Evolutionary conservation across 1,139 yeast genomes (phyloP), one percentile per base, ranked within the genome.

Genomic region (Magnusiomyces sp.): DNA sequence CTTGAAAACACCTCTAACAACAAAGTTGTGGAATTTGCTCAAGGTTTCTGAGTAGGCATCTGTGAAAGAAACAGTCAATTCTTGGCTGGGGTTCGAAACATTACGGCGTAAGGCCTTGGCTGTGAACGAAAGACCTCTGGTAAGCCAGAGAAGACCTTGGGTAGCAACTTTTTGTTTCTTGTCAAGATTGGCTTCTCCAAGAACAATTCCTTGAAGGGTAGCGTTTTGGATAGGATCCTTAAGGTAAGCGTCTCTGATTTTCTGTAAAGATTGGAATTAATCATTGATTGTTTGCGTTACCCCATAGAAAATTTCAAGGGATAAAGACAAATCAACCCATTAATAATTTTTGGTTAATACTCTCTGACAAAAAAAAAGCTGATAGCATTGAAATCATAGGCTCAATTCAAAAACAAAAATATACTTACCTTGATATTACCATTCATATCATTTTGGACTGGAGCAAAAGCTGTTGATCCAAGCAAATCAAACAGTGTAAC

Each of bases 61-160:
- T 50, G 92, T 85, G 73, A 88, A 88, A 16, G 95, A 80, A 61
- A 74, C 78, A 51, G 84, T 72, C 65, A 88, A 73, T 69, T 88
- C 97, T 51, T 72, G 71, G 51, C 81, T 79, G 52, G 77, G 71
- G 54, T 68, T 61, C 56, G 77, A 76, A 48, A 86, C 74, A 46
- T 88, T 84, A 66, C 85, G 86, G 64, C 90, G 76, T 81, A 88
- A 80, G 42, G 95, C 95, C 59, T 76, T 82, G 32, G 95, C 90
- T 23, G 96, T 89, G 72, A 88, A 89, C 63, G 86, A 83, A 61
- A 88, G 77, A 16, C 96, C 96, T 65, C 75, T 63, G 41, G 83
- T 75, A 57, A 88, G 76, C 97, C 97, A 88, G 62, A 88, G 72
- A 59, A 88, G 77, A 27, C 95, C 97, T 68, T 89, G 96, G 20